These are phyloP conservation scores for Colletotrichum sp. DNA, from an alignment of 2,329 filamentous ascomycete genomes.

Conservation along the genomic window DNA sequence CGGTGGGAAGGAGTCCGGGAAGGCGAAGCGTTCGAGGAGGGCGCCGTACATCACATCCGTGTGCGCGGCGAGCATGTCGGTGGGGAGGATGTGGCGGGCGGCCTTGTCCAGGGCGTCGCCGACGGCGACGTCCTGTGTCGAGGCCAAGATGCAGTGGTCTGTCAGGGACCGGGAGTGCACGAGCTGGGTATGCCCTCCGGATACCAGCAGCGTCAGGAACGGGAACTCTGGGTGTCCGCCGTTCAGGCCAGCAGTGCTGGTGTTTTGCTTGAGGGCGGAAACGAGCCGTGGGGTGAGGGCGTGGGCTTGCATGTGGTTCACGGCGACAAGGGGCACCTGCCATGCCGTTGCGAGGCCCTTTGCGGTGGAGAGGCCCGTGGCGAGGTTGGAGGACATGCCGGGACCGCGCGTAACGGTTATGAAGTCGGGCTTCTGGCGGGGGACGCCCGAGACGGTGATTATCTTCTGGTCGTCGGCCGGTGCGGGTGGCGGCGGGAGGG, in stretches of 20 bases:
- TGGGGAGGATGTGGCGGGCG: slow-evolving; percentile 76
- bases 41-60: slow-evolving; percentile 80
- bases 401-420: slow-evolving; percentile 90
- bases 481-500: slow-evolving; percentile 43
- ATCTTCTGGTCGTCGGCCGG: slow-evolving; percentile 13
- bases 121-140: slow-evolving; percentile 80
- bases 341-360: slow-evolving; percentile 88
- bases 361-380: slow-evolving; percentile 79
- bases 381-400: slow-evolving; percentile 81
- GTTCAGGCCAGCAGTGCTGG: background rate
- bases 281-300: slow-evolving; percentile 85
- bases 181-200: slow-evolving; percentile 90
- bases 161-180: slow-evolving; percentile 73
- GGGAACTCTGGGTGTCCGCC: slow-evolving; percentile 66
- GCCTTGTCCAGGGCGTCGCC: slow-evolving; percentile 91
- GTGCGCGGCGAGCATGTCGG: slow-evolving; percentile 53
- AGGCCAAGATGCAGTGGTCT: slow-evolving; percentile 74
- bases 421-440: slow-evolving; percentile 69
- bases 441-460: slow-evolving; percentile 7
- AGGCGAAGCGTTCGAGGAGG: slow-evolving; percentile 79
- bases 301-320: slow-evolving; percentile 98
- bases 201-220: slow-evolving; percentile 87
- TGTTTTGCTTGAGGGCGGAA: slow-evolving; percentile 54
- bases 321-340: slow-evolving; percentile 80
- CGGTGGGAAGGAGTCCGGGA: slow-evolving; percentile 45